A percentile compares a stretch with the other conserved stretches of the same genome.
phyloP scores from a whole-genome alignment of 768 basidiomycete species.

The Pisolithus marmoratus region DNA sequence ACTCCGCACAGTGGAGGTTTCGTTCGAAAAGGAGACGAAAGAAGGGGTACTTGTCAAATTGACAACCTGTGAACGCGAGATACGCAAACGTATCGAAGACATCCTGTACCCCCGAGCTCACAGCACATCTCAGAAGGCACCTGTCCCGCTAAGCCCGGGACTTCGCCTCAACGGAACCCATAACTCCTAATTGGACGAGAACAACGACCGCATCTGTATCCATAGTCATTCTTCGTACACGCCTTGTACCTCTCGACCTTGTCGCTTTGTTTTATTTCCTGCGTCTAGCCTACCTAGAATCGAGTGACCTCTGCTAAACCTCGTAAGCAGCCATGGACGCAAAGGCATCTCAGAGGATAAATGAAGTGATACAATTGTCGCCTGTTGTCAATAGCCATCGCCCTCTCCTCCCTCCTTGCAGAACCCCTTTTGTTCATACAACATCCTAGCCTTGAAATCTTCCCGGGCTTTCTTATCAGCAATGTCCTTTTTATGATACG shows the following conservation, averaged over 20 bases:
- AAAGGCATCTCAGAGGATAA: neutral
- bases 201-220: too few species aligned
- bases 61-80: slow-evolving; percentile 70
- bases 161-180: slow-evolving; percentile 43
- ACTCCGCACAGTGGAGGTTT: slow-evolving; percentile 64
- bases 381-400: slow-evolving; percentile 69
- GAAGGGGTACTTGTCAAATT: slow-evolving; percentile 62
- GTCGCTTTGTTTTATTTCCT: slow-evolving; percentile 1
- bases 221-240: too few species aligned
- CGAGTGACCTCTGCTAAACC: neutral
- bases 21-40: slow-evolving; percentile 70
- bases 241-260: neutral
- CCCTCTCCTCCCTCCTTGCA: slow-evolving; percentile 95
- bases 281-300: neutral
- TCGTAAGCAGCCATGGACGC: slow-evolving; percentile 1
- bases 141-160: slow-evolving; percentile 28
- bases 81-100: slow-evolving; percentile 74
- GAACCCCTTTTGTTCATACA: slow-evolving; percentile 84
- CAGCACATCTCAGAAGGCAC: slow-evolving; percentile 28
- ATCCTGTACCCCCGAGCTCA: slow-evolving; percentile 47
- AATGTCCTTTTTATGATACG: slow-evolving; percentile 67
- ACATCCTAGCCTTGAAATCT: slow-evolving; percentile 72
- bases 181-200: slow-evolving; percentile 26
- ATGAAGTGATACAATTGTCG: slow-evolving; percentile 10
- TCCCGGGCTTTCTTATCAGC: slow-evolving; percentile 77